These are phyloP conservation scores for Pichia sp. DNA, from an alignment of 1,139 yeast genomes.

Conservation along the genomic window DNA sequence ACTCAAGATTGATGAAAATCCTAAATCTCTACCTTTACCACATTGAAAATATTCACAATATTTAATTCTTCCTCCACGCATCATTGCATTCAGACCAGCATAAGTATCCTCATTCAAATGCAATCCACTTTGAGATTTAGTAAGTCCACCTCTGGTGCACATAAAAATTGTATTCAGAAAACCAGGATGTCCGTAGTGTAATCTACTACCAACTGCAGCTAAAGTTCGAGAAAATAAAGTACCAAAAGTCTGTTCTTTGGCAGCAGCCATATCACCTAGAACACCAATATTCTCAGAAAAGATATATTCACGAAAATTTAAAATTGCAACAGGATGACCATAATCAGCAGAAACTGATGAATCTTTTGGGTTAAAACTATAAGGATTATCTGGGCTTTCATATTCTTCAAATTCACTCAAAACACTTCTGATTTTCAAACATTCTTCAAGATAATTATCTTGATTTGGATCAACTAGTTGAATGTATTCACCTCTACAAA, in stretches of 20 bases:
- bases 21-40: slow-evolving; percentile 52
- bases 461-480: slow-evolving; percentile 53
- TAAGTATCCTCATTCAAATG: slow-evolving; percentile 52
- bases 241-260: slow-evolving; percentile 53
- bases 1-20: slow-evolving; percentile 47
- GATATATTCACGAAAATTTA: slow-evolving; percentile 50
- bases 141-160: slow-evolving; percentile 52
- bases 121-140: slow-evolving; percentile 49
- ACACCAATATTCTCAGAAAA: slow-evolving; percentile 50
- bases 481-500: slow-evolving; percentile 47
- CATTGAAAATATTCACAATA: slow-evolving; percentile 54
- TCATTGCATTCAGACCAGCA: slow-evolving; percentile 49
- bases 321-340: slow-evolving; percentile 42
- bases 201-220: slow-evolving; percentile 49
- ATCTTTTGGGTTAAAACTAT: slow-evolving; percentile 12
- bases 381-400: slow-evolving; percentile 30
- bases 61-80: slow-evolving; percentile 49
- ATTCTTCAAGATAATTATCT: slow-evolving; percentile 50
- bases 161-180: slow-evolving; percentile 40
- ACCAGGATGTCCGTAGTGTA: slow-evolving; percentile 55
- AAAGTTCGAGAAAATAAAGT: slow-evolving; percentile 49
- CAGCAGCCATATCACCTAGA: slow-evolving; percentile 52
- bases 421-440: slow-evolving; percentile 46
- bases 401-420: slow-evolving; percentile 47
- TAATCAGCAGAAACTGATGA: slow-evolving; percentile 1